Conservation (phyloP, 108 stramenopile species). For the Halocafeteria seosinensis region DNA sequence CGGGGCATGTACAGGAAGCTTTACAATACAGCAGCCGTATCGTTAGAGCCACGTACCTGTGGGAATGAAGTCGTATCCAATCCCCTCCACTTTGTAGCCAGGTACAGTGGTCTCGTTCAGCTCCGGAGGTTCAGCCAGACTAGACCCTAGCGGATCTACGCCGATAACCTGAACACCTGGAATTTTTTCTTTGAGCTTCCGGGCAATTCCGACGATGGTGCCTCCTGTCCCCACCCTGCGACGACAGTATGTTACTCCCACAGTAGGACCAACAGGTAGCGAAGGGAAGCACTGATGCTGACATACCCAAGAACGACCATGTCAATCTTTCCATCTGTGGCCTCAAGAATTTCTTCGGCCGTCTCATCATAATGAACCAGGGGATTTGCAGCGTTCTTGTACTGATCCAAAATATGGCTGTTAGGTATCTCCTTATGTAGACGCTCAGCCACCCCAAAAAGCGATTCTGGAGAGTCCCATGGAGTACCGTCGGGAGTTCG, state of each 20-base stretch:
- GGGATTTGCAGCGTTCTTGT: conserved; percentile 77
- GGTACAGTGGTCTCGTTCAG: too few relatives aligned
- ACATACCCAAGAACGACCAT: conserved; percentile 60
- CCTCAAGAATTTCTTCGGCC: conserved; percentile 32
- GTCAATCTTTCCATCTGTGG: conserved; percentile 55
- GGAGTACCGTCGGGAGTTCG: conserved; percentile 38
- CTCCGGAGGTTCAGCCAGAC: too few relatives aligned
- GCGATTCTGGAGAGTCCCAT: neutral
- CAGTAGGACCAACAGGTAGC: too few relatives aligned
- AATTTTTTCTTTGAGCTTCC: conserved; percentile 48
- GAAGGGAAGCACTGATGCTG: too few relatives aligned
- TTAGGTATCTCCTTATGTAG: conserved; percentile 49
- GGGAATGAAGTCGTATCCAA: conserved; percentile 83
- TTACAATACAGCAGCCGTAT: too few relatives aligned
- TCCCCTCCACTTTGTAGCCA: conserved; percentile 80
- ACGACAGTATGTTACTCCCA: conserved; percentile 30
- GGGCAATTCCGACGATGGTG: conserved; percentile 51
- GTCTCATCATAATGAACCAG: conserved; percentile 42
- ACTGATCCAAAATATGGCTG: conserved; percentile 62
- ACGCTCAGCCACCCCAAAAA: conserved; percentile 36
- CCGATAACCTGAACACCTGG: conserved; percentile 50
- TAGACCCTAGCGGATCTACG: conserved; percentile 51
- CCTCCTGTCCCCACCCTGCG: conserved; percentile 69
- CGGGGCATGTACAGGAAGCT: too few relatives aligned
- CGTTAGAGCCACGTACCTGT: too few relatives aligned